A percentile compares a stretch with the other conserved stretches of the same genome.
Evolutionary conservation across 1,284 basidiomycete species (phyloP).

Genomic region (Peniophora sp.): DNA sequence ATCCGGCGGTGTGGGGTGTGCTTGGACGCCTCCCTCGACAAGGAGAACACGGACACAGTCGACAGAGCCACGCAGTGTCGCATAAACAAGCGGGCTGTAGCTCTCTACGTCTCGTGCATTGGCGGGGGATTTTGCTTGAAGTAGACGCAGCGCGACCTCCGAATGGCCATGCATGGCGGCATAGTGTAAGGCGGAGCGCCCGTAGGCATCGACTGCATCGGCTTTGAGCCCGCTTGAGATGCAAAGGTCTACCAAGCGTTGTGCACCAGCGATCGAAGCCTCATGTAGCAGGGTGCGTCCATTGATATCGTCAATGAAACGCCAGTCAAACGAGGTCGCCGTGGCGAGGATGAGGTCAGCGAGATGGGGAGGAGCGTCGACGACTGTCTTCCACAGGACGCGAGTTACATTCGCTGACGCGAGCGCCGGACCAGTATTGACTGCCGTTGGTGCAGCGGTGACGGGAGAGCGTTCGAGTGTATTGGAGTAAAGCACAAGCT

Average conservation of each 20-base stretch:
- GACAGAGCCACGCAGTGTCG: conserved; percentile 81
- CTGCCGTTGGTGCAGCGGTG: conserved; percentile 24
- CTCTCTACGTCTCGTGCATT: conserved; percentile 86
- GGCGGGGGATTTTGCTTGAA: conserved; percentile 62
- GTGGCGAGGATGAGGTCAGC: conserved; percentile 71
- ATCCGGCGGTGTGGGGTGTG: conserved; percentile 46
- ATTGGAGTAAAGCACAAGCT: conserved; percentile 69
- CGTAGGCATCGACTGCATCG: conserved; percentile 79
- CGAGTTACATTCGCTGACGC: conserved; percentile 62
- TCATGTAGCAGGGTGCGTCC: conserved; percentile 94
- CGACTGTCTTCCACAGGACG: conserved; percentile 86
- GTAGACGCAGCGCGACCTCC: conserved; percentile 68
- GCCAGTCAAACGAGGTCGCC: conserved; percentile 76
- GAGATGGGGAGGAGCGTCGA: conserved; percentile 68
- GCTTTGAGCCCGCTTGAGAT: conserved; percentile 65
- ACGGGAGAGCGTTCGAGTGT: conserved; percentile 39
- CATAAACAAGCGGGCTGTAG: conserved; percentile 89
- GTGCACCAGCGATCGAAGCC: conserved; percentile 79
- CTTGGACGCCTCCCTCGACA: conserved; percentile 54
- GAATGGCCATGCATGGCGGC: conserved; percentile 91
- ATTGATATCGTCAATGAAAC: conserved; percentile 95
- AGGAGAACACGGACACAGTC: conserved; percentile 78
- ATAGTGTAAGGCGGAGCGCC: conserved; percentile 91
- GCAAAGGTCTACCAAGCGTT: conserved; percentile 79
- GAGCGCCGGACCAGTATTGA: conserved; percentile 16